Percentiles rank a stretch among this genome's conserved stretches.
phyloP scores from a whole-genome alignment of 441 rosid genomes.

The Erysimum cheiri region DNA sequence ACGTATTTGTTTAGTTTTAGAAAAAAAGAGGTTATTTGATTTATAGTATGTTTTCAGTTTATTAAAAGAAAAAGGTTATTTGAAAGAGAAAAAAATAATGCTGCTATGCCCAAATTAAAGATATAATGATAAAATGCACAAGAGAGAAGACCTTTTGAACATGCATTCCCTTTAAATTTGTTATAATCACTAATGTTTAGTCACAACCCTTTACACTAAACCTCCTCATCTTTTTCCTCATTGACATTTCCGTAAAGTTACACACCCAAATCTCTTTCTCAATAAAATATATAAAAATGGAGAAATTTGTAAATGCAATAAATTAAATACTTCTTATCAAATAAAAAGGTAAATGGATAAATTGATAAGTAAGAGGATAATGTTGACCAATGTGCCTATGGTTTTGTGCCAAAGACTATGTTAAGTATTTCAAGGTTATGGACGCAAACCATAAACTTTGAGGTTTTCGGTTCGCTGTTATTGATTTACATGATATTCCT shows the following conservation, averaged over 20 bases:
- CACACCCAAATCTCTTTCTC: not conserved
- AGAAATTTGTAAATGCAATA: not conserved
- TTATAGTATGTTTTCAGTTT: too few species aligned
- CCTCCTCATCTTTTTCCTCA: slow-evolving; percentile 22
- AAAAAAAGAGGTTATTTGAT: not conserved
- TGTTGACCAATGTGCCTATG: slow-evolving; percentile 5
- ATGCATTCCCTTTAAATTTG: not conserved
- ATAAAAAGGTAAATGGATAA: too few species aligned
- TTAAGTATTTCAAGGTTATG: too few species aligned
- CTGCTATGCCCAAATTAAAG: not conserved
- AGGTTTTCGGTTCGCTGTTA: too few species aligned
- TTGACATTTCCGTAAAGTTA: slow-evolving; percentile 34
- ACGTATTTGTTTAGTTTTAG: not conserved
- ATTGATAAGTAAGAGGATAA: not conserved
- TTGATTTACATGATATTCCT: too few species aligned
- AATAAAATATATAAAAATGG: not conserved
- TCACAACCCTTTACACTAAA: too few species aligned
- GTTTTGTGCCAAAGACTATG: too few species aligned
- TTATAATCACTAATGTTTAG: too few species aligned
- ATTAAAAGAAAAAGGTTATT: not conserved
- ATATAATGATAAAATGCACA: slow-evolving; percentile 35
- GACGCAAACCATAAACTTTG: too few species aligned
- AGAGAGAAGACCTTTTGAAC: slow-evolving; percentile 24
- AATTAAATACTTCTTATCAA: not conserved
- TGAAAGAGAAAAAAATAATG: not conserved